These are phyloP conservation scores for Bifiguratus adelaidae DNA, from an alignment of 192 early-diverging fungal species.

Conservation along the genomic window DNA sequence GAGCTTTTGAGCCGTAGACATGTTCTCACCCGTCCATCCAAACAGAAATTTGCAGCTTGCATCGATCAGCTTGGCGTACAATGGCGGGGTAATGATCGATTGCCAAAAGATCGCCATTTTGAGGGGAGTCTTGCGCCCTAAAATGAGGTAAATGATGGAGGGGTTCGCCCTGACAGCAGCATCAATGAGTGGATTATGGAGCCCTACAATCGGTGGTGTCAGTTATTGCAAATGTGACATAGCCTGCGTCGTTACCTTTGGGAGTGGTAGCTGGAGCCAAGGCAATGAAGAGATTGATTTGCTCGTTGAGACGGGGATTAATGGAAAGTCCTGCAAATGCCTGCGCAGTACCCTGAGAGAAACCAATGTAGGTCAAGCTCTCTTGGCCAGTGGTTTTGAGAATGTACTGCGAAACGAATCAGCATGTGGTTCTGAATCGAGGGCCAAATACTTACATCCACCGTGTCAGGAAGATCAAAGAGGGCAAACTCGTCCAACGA, in stretches of 20 bases:
- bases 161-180: conserved; percentile 79
- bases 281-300: conserved; percentile 82
- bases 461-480: conserved; percentile 75
- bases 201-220: conserved; percentile 26
- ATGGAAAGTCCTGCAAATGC: conserved; percentile 81
- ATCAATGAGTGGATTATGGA: conserved; percentile 70
- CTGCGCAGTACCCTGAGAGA: conserved; percentile 89
- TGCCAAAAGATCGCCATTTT: conserved; percentile 80
- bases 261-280: conserved; percentile 88
- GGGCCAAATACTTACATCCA: conserved; percentile 54
- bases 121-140: conserved; percentile 79
- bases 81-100: conserved; percentile 57
- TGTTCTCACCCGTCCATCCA: conserved; percentile 66
- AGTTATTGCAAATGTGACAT: not conserved
- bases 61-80: conserved; percentile 68
- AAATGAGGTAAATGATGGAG: conserved; percentile 75
- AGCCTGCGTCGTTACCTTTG: conserved; percentile 18
- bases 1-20: conserved; percentile 61
- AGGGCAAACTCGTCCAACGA: conserved; percentile 86
- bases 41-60: conserved; percentile 62
- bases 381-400: conserved; percentile 66
- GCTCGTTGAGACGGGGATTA: conserved; percentile 66
- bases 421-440: not conserved
- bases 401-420: conserved; percentile 50
- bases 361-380: conserved; percentile 90